Conservation (phyloP, 2,329 filamentous ascomycete genomes). For the Macrophomina phaseolina region DNA sequence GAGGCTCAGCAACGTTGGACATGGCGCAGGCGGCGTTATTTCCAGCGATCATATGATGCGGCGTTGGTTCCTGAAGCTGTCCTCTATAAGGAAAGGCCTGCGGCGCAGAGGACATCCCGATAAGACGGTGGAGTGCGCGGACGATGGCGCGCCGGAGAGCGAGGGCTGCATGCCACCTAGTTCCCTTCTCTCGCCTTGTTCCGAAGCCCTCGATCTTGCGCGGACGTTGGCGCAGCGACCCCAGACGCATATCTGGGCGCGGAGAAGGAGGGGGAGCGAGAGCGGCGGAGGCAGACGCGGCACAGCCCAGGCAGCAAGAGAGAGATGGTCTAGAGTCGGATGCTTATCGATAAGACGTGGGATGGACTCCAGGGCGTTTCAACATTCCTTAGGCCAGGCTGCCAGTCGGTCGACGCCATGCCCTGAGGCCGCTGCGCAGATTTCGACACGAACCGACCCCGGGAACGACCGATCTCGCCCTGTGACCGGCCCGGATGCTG, state of each 20-base stretch:
- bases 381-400: neutral
- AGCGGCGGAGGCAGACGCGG: neutral
- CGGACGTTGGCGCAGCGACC: too few species aligned
- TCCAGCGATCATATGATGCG: neutral
- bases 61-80: neutral
- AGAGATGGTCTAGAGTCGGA: too few species aligned
- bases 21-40: neutral
- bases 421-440: neutral
- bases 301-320: neutral
- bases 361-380: too few species aligned
- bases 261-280: neutral
- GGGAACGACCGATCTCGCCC: too few species aligned
- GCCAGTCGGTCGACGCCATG: neutral
- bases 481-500: neutral
- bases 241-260: neutral
- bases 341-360: neutral
- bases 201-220: too few species aligned
- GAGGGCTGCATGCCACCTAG: too few species aligned
- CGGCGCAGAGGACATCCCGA: neutral
- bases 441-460: neutral
- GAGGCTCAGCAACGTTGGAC: slow-evolving; percentile 4
- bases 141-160: too few species aligned
- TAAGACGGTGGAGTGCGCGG: too few species aligned
- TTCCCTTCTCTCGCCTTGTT: too few species aligned
- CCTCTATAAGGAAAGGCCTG: too few species aligned